These are phyloP conservation scores for Exophiala aquamarina DNA, from an alignment of 2,329 filamentous ascomycete species.

Conservation along the genomic window DNA sequence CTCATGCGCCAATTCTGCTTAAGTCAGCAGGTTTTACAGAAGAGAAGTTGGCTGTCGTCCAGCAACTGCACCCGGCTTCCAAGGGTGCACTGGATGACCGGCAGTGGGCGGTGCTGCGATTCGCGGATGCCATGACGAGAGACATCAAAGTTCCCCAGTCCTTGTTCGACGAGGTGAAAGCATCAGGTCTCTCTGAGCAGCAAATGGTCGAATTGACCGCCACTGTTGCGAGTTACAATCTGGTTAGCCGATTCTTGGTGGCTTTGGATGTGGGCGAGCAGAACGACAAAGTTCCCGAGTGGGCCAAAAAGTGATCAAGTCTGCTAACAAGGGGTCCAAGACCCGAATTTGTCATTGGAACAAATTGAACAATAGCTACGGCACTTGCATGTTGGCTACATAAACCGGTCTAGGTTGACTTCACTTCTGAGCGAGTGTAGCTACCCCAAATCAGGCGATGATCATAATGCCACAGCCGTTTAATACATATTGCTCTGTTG, in stretches of 20 bases:
- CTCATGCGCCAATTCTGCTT: slow-evolving; percentile 73
- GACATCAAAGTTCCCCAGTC: slow-evolving; percentile 67
- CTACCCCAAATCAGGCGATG: no score
- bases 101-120: slow-evolving; percentile 67
- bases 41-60: slow-evolving; percentile 48
- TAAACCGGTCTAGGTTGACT: no score
- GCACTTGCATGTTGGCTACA: no score
- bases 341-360: no score
- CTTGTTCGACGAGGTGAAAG: slow-evolving; percentile 64
- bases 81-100: slow-evolving; percentile 39
- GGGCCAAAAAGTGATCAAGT: slow-evolving; percentile 3
- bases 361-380: no score
- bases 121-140: slow-evolving; percentile 82
- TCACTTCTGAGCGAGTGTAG: no score
- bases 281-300: slow-evolving; percentile 34
- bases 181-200: slow-evolving; percentile 60
- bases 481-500: no score
- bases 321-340: no score
- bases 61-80: slow-evolving; percentile 36
- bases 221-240: slow-evolving; percentile 86
- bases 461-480: no score
- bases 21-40: slow-evolving; percentile 57
- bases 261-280: slow-evolving; percentile 66
- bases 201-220: slow-evolving; percentile 82
- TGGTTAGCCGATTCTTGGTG: slow-evolving; percentile 81